Base-by-base conservation (phyloP, 2,329 filamentous ascomycete species). In the Claviceps pazoutovae region DNA sequence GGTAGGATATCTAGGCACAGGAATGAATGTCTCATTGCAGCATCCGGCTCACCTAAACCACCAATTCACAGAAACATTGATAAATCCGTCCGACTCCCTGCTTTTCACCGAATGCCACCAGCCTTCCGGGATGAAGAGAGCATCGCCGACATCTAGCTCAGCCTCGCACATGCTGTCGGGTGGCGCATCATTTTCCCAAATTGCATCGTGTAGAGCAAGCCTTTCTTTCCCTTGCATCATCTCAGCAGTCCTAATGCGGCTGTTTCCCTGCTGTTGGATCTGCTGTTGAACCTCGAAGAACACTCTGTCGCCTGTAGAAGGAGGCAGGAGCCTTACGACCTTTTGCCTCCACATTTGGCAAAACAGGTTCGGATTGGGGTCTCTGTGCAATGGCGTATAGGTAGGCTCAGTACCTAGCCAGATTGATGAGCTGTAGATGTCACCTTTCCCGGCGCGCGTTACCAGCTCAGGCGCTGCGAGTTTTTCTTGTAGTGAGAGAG, bases 281-380 rank as follows among this genome's bases (percentile, higher is more conserved):
- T 62, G 56, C 16, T 58, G 60, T 55, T 75, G 74, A 0, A 80
- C 72, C 2, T 66, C 51, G 9, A 63, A 71, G 63, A 89, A 95
- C 2, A 95, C 63, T 0, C 60, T 66, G 46, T 76, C 69, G 1
- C 93, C 93, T 3, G 72, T 61, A 0, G 67, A 61, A 0, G 89
- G 88, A 4, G 74, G 69, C 53, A 91, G 73, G 13, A 96, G 64
- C n/a, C 89, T 75, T 16, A 96, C 72, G 0, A 70, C 64, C 66
- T 98, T 98, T 49, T 63, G 67, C 4, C 87, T 81, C 16, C 79
- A 80, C 13, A 97, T 66, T 66, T 98, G 93, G 46, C 87, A 80
- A 64, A 97, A 95, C 0, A 96, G 61, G 62, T 98, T 98, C 0
- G 88, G 88, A 60, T 97, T 97, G 0, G 93, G 93, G 61, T 98